Evolutionary conservation across 2,329 filamentous ascomycete genomes (phyloP).

Genomic region (Aspergillus tamarii): DNA sequence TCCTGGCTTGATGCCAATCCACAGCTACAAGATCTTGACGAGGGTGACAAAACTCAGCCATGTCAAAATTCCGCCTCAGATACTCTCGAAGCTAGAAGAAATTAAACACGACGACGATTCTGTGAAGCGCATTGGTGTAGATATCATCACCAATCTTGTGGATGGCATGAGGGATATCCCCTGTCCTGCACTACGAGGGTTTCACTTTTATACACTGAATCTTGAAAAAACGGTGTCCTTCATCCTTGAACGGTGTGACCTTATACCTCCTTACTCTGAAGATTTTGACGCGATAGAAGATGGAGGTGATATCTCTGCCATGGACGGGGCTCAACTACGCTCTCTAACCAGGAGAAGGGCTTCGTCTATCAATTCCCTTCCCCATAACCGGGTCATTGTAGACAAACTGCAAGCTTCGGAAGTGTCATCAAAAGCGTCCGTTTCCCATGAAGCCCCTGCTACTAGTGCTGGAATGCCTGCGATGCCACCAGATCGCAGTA

Average conservation of each 20-base stretch:
- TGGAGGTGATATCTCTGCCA: slow-evolving; percentile 27
- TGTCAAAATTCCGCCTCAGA: slow-evolving; percentile 72
- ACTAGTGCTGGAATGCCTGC: slow-evolving; percentile 75
- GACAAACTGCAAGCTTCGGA: slow-evolving; percentile 53
- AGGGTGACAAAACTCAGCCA: slow-evolving; percentile 94
- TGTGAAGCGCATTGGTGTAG: slow-evolving; percentile 52
- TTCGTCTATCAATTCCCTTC: slow-evolving; percentile 80
- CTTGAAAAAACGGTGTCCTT: slow-evolving; percentile 95
- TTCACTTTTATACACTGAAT: slow-evolving; percentile 98
- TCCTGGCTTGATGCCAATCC: slow-evolving; percentile 94
- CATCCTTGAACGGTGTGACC: slow-evolving; percentile 80
- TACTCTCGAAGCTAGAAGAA: slow-evolving; percentile 65
- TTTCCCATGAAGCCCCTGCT: slow-evolving; percentile 68
- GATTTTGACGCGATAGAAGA: slow-evolving; percentile 51
- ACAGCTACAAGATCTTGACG: slow-evolving; percentile 94
- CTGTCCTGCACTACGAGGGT: slow-evolving; percentile 68
- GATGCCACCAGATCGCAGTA: slow-evolving; percentile 73
- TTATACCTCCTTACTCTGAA: slow-evolving; percentile 69
- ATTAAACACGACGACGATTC: slow-evolving; percentile 52
- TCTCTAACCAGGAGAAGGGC: slow-evolving; percentile 60
- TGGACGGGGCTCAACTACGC: slow-evolving; percentile 28
- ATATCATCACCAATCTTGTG: slow-evolving; percentile 80
- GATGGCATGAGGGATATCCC: slow-evolving; percentile 72
- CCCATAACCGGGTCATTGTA: slow-evolving; percentile 85
- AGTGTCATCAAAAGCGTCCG: slow-evolving; percentile 40